phyloP scores from a whole-genome alignment of 306 rosid genomes.

The Urtica urens region DNA sequence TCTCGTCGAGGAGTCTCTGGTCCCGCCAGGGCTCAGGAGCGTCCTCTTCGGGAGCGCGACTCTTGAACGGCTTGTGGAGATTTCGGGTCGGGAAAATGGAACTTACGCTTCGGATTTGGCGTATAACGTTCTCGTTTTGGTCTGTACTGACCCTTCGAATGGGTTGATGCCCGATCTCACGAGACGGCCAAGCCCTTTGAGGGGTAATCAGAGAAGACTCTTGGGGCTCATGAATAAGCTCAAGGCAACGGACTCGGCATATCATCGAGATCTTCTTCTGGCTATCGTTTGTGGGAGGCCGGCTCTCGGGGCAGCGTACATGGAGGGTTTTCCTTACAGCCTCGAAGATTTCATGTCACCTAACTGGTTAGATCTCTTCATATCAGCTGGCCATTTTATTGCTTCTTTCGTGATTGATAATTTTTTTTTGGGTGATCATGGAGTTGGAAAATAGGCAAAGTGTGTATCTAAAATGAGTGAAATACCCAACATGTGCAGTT shows the following conservation, averaged over 20 bases:
- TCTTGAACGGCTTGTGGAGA: slow-evolving; percentile 52
- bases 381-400: slow-evolving; percentile 1
- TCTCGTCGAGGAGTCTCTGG: slow-evolving; percentile 53
- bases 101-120: slow-evolving; percentile 50
- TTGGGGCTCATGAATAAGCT: slow-evolving; percentile 67
- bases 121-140: slow-evolving; percentile 42
- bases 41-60: slow-evolving; percentile 83
- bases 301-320: slow-evolving; percentile 55
- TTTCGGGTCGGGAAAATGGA: slow-evolving; percentile 59
- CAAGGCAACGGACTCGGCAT: slow-evolving; percentile 39
- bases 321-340: slow-evolving; percentile 84
- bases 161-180: slow-evolving; percentile 76
- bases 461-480: no score
- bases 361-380: slow-evolving; percentile 54
- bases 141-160: slow-evolving; percentile 69
- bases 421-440: no score
- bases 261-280: slow-evolving; percentile 65
- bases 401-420: no score
- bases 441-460: no score
- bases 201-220: slow-evolving; percentile 60
- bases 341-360: slow-evolving; percentile 52
- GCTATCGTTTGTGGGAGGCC: slow-evolving; percentile 53
- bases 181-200: slow-evolving; percentile 42
- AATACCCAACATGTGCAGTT: no score
- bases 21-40: slow-evolving; percentile 67